phyloP scores from a whole-genome alignment of 768 basidiomycete genomes.

The Cystofilobasidium macerans region DNA sequence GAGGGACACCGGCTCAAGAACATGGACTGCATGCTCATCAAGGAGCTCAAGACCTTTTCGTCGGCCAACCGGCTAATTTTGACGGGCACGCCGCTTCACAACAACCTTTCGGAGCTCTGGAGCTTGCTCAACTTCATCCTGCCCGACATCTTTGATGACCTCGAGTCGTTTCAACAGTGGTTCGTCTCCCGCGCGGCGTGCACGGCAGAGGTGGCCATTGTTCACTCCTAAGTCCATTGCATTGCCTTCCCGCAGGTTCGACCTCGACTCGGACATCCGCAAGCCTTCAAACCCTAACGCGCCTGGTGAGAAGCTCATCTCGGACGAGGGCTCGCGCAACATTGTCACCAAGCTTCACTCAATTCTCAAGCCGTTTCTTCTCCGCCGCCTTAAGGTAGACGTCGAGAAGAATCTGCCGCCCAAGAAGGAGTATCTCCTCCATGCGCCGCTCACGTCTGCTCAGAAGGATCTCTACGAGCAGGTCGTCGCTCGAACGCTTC shows the following conservation, averaged over 20 bases:
- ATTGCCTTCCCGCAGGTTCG: constrained; percentile 30
- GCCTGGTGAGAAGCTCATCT: constrained; percentile 24
- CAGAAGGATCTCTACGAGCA: constrained; percentile 80
- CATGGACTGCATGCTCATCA: constrained; percentile 76
- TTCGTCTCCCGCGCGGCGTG: constrained; percentile 33
- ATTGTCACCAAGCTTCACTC: constrained; percentile 71
- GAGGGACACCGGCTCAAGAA: constrained; percentile 83
- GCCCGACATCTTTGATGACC: constrained; percentile 81
- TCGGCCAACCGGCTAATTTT: constrained; percentile 82
- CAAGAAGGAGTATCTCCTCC: constrained; percentile 80
- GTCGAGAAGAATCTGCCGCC: constrained; percentile 79
- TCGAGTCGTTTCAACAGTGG: constrained; percentile 86
- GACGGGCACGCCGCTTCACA: constrained; percentile 93
- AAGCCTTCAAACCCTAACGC: constrained; percentile 26
- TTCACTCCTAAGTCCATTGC: not conserved
- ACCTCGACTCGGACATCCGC: constrained; percentile 30
- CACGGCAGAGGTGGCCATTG: not conserved
- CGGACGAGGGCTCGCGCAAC: constrained; percentile 43
- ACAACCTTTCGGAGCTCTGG: constrained; percentile 92
- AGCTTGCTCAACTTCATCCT: constrained; percentile 89
- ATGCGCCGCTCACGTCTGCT: constrained; percentile 69
- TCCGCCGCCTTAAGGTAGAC: constrained; percentile 81
- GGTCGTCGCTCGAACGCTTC: constrained; percentile 59
- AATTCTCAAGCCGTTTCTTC: constrained; percentile 88
- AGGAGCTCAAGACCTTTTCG: constrained; percentile 74